phyloP scores from a whole-genome alignment of 257 asterid genomes.

The Jacaranda copaia region DNA sequence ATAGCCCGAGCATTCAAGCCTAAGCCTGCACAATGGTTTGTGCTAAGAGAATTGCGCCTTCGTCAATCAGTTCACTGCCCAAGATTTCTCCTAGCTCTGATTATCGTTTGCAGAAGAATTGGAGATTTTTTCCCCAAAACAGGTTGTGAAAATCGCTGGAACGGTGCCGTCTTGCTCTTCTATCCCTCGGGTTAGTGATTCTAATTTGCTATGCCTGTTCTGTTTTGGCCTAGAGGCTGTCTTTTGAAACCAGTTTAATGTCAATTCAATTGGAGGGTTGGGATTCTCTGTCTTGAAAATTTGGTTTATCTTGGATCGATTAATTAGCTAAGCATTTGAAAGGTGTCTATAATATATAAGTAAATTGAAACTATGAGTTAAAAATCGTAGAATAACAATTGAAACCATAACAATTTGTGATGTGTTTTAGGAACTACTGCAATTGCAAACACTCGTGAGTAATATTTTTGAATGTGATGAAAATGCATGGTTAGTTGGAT shows the following conservation, averaged over 20 bases:
- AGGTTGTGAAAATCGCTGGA: constrained; percentile 28
- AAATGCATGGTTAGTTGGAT: neutral
- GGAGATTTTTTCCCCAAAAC: constrained; percentile 31
- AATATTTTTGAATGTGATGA: neutral
- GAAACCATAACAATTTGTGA: neutral
- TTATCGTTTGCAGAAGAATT: constrained; percentile 32
- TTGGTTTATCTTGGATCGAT: constrained; percentile 2
- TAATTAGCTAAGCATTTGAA: neutral
- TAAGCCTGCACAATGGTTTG: constrained; percentile 39
- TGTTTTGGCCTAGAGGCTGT: neutral
- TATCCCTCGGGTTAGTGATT: constrained; percentile 44
- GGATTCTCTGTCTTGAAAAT: neutral
- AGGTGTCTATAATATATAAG: neutral
- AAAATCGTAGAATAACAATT: neutral
- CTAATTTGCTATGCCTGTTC: constrained; percentile 19
- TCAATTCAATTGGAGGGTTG: neutral
- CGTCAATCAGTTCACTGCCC: constrained; percentile 44
- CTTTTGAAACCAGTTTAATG: neutral
- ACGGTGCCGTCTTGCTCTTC: constrained; percentile 37
- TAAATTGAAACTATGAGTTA: neutral
- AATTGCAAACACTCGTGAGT: neutral
- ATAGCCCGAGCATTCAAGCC: neutral
- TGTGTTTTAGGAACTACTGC: neutral
- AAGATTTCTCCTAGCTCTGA: constrained; percentile 30
- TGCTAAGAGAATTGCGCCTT: constrained; percentile 39